phyloP scores from a whole-genome alignment of 2,329 filamentous ascomycete species.

The Scedosporium dehoogii region DNA sequence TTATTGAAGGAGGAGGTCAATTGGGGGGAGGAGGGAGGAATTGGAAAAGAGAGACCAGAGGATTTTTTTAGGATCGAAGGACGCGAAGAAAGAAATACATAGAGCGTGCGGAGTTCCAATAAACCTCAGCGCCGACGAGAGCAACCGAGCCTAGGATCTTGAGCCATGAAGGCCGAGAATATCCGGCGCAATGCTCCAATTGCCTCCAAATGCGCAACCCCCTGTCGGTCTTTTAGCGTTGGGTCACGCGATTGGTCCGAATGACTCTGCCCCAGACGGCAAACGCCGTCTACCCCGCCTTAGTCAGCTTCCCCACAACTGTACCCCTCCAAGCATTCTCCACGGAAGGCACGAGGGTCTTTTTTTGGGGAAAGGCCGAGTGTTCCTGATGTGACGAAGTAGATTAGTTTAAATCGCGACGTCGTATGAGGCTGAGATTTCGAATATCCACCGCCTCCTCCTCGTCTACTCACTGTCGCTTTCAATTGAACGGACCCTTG shows the following conservation, averaged over 20 bases:
- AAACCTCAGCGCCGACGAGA: not conserved
- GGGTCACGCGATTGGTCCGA: too few species aligned
- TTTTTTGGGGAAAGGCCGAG: too few species aligned
- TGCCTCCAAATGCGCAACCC: not conserved
- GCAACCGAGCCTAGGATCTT: not conserved
- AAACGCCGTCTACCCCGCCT: slow-evolving; percentile 1
- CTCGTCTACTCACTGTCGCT: not conserved
- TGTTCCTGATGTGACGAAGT: not conserved
- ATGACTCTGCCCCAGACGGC: too few species aligned
- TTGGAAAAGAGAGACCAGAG: not conserved
- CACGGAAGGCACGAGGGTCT: not conserved
- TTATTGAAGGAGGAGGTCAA: not conserved
- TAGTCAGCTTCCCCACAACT: not conserved
- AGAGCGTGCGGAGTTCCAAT: too few species aligned
- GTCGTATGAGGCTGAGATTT: not conserved
- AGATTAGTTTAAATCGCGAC: too few species aligned
- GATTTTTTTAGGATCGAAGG: too few species aligned
- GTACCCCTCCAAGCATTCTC: not conserved
- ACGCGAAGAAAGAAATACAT: too few species aligned
- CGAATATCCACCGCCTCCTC: not conserved
- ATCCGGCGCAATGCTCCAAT: not conserved
- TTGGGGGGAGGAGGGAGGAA: not conserved
- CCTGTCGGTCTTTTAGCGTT: not conserved
- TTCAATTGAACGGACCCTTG: not conserved
- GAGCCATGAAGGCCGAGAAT: not conserved